Evolutionary conservation across 768 basidiomycete species (phyloP).

Genomic region (Tulasnella calospora): DNA sequence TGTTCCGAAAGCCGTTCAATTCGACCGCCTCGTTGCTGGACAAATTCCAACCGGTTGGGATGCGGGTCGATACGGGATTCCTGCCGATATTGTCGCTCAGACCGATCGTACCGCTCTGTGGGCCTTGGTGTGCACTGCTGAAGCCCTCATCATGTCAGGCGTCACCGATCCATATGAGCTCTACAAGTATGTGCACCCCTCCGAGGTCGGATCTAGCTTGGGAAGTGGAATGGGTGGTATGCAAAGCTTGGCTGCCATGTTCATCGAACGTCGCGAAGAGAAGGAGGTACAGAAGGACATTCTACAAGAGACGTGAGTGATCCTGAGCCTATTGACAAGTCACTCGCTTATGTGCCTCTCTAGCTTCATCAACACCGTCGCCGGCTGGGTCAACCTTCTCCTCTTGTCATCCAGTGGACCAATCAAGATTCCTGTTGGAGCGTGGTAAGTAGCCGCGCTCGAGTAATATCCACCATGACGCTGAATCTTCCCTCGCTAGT

Average conservation of each 20-base stretch:
- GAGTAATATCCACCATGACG: neutral
- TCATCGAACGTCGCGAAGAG: slow-evolving; percentile 97
- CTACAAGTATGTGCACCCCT: slow-evolving; percentile 94
- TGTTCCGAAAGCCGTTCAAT: slow-evolving; percentile 92
- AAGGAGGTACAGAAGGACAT: slow-evolving; percentile 98
- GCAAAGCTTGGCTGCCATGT: slow-evolving; percentile 88
- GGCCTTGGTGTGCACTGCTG: slow-evolving; percentile 90
- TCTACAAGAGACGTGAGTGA: slow-evolving; percentile 90
- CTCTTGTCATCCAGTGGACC: slow-evolving; percentile 95
- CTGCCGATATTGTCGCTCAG: slow-evolving; percentile 91
- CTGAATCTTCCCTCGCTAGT: slow-evolving; percentile 40
- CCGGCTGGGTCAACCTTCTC: slow-evolving; percentile 95
- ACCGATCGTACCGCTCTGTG: slow-evolving; percentile 89
- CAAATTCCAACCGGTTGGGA: slow-evolving; percentile 98
- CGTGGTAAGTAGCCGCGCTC: slow-evolving; percentile 58
- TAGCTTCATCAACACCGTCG: slow-evolving; percentile 98
- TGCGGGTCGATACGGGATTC: slow-evolving; percentile 93
- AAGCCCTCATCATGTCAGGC: slow-evolving; percentile 94
- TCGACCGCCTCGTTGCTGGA: slow-evolving; percentile 90
- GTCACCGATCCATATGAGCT: slow-evolving; percentile 98
- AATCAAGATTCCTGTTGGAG: slow-evolving; percentile 98
- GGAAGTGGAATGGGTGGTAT: slow-evolving; percentile 99
- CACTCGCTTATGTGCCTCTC: slow-evolving; percentile 23
- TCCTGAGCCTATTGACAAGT: neutral
- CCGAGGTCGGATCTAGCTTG: slow-evolving; percentile 88